phyloP scores from a whole-genome alignment of 345 rosid genomes.

The Chamaenerion angustifolium region DNA sequence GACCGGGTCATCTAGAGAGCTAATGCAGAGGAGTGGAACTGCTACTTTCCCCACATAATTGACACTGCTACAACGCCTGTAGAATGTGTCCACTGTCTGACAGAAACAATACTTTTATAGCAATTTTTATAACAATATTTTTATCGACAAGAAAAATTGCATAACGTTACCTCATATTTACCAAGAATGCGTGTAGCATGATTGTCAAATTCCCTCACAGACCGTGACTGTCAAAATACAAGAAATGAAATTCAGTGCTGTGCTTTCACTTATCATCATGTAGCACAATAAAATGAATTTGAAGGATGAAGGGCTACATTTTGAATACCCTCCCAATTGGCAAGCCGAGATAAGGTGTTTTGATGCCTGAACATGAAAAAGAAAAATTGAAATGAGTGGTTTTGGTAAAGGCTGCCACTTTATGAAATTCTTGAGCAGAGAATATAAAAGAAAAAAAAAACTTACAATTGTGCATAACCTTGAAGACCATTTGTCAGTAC shows the following conservation, averaged over 20 bases:
- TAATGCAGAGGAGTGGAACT: conserved; percentile 70
- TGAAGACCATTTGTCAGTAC: conserved; percentile 79
- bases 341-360: conserved; percentile 66
- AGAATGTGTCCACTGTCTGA: conserved; percentile 82
- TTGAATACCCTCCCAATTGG: conserved; percentile 88
- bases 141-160: neutral
- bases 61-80: conserved; percentile 75
- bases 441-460: neutral
- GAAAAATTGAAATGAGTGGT: neutral
- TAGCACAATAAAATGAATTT: neutral
- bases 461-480: conserved; percentile 85
- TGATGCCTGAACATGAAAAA: conserved; percentile 45
- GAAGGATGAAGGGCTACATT: conserved; percentile 30
- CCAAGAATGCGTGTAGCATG: conserved; percentile 74
- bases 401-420: neutral
- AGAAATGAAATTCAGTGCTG: conserved; percentile 8
- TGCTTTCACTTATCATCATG: neutral
- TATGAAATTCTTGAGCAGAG: no score
- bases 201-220: conserved; percentile 72
- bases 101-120: conserved; percentile 4
- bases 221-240: conserved; percentile 43
- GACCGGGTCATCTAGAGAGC: conserved; percentile 83
- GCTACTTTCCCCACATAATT: conserved; percentile 44
- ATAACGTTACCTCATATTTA: conserved; percentile 59
- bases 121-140: neutral